phyloP scores from a whole-genome alignment of 1,284 basidiomycete species.

The Trichosporon asahii region DNA sequence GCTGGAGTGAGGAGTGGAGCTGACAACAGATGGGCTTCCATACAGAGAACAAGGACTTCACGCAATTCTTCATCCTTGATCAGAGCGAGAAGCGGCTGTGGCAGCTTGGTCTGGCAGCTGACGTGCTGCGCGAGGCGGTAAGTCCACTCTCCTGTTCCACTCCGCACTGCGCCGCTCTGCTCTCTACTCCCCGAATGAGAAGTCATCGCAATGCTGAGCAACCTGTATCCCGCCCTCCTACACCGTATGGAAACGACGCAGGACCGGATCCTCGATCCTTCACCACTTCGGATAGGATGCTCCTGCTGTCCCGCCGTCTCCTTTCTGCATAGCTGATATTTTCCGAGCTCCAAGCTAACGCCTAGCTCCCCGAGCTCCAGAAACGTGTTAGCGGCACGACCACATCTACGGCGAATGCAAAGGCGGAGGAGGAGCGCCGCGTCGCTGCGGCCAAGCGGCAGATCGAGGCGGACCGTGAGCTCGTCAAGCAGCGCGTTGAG shows the following conservation, averaged over 20 bases:
- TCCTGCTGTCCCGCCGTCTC: too few species aligned
- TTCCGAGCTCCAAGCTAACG: too few species aligned
- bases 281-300: too few species aligned
- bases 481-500: conserved; percentile 36
- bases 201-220: too few species aligned
- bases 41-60: conserved; percentile 36
- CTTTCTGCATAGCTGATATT: too few species aligned
- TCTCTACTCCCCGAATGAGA: too few species aligned
- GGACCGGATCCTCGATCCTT: too few species aligned
- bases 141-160: conserved; percentile 18
- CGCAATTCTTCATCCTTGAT: conserved; percentile 33
- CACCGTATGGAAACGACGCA: too few species aligned
- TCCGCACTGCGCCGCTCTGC: too few species aligned
- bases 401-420: conserved; percentile 21
- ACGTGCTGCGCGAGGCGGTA: conserved; percentile 39
- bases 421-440: conserved; percentile 38
- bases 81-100: conserved; percentile 35
- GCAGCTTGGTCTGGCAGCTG: conserved; percentile 37
- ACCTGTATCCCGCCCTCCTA: too few species aligned
- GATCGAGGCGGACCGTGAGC: conserved; percentile 44
- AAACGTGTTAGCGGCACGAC: conserved; percentile 19
- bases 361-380: conserved; percentile 28
- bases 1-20: not conserved
- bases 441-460: conserved; percentile 34
- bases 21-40: conserved; percentile 45